phyloP scores from a whole-genome alignment of 768 basidiomycete species.

The Tylopilus felleus region DNA sequence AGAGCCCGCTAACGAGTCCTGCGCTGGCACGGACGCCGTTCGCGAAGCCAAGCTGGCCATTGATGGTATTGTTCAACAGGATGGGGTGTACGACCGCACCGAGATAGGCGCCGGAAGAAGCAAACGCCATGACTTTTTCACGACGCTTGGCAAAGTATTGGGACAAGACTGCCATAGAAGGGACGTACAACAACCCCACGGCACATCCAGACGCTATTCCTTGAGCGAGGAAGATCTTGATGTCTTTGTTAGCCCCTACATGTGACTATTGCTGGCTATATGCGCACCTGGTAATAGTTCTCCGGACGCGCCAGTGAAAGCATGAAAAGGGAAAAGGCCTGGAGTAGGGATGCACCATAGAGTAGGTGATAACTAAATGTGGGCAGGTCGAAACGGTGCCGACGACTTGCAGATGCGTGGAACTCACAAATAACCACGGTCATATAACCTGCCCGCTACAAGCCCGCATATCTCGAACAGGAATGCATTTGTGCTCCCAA shows the following conservation, averaged over 20 bases:
- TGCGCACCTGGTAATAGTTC: slow-evolving; percentile 41
- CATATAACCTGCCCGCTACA: slow-evolving; percentile 46
- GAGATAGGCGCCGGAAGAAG: slow-evolving; percentile 52
- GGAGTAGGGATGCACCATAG: slow-evolving; percentile 28
- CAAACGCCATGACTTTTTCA: slow-evolving; percentile 52
- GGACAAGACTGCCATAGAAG: slow-evolving; percentile 44
- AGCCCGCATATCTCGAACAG: slow-evolving; percentile 44
- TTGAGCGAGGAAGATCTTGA: slow-evolving; percentile 49
- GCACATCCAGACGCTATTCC: slow-evolving; percentile 50
- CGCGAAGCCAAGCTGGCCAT: slow-evolving; percentile 44
- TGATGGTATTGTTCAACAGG: slow-evolving; percentile 50
- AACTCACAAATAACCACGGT: slow-evolving; percentile 50
- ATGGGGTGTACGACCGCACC: slow-evolving; percentile 63
- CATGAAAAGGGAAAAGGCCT: slow-evolving; percentile 40
- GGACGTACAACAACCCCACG: slow-evolving; percentile 46
- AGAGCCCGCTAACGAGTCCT: slow-evolving; percentile 35
- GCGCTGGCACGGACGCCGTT: slow-evolving; percentile 43
- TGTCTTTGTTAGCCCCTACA: neutral
- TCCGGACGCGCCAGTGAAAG: slow-evolving; percentile 43
- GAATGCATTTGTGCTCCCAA: slow-evolving; percentile 50
- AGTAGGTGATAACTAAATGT: slow-evolving; percentile 22
- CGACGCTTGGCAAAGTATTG: slow-evolving; percentile 51
- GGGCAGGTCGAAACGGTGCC: neutral
- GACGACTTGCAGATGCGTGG: neutral
- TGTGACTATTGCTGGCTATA: neutral